phyloP scores from a whole-genome alignment of 176 grass and related monocot genomes.

The Cymbopogon citratus region DNA sequence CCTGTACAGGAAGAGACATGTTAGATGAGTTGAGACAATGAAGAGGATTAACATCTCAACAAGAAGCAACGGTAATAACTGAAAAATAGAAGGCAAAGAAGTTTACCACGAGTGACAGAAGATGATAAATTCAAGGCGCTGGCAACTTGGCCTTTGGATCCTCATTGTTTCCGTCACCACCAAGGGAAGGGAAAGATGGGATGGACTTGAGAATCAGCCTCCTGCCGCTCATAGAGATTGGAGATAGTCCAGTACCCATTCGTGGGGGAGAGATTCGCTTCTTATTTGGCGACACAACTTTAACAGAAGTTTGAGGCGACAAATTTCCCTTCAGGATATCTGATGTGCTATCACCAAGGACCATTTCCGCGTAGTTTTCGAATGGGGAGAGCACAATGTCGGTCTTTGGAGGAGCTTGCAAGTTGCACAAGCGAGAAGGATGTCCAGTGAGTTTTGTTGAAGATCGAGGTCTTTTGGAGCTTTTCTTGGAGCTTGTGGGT shows the following conservation, averaged over 20 bases:
- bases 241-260: constrained; percentile 42
- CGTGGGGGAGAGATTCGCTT: constrained; percentile 51
- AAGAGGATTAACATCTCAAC: constrained; percentile 6
- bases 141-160: constrained; percentile 20
- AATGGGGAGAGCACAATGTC: constrained; percentile 33
- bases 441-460: constrained; percentile 26
- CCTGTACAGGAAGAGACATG: not conserved
- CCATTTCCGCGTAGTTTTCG: constrained; percentile 29
- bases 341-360: constrained; percentile 9
- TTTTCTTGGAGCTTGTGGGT: constrained; percentile 39
- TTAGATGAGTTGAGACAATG: not conserved
- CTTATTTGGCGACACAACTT: constrained; percentile 53
- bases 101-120: not conserved
- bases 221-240: constrained; percentile 47
- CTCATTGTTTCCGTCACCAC: constrained; percentile 27
- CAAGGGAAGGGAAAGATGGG: constrained; percentile 56
- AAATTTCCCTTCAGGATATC: constrained; percentile 26
- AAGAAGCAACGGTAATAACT: not conserved
- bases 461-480: constrained; percentile 27
- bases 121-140: constrained; percentile 38
- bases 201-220: constrained; percentile 55
- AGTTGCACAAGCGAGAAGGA: constrained; percentile 28
- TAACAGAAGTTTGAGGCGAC: constrained; percentile 40
- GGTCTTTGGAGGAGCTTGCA: constrained; percentile 29
- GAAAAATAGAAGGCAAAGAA: not conserved